A percentile compares a stretch with the other conserved stretches of the same genome.
These are phyloP conservation scores for Magnaporthales sp. DNA, from an alignment of 2,329 filamentous ascomycete species.

Conservation along the genomic window DNA sequence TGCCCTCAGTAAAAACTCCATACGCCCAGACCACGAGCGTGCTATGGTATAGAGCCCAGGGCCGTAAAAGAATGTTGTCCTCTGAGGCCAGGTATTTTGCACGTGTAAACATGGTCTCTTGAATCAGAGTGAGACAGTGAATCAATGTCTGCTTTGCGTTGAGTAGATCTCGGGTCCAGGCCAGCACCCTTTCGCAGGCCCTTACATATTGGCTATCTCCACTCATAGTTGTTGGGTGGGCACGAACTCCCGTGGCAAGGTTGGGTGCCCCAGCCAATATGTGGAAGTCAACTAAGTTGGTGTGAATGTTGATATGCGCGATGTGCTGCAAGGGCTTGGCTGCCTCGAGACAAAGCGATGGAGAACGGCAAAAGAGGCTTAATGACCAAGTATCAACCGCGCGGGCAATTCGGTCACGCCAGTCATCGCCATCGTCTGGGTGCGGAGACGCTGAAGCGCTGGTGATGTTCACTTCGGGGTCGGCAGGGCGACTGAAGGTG, in stretches of 20 bases:
- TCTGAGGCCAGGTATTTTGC: background rate
- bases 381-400: background rate
- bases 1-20: constrained; percentile 2
- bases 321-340: background rate
- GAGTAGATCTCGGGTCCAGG: background rate
- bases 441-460: background rate
- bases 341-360: background rate
- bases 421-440: background rate
- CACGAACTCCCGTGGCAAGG: background rate
- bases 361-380: background rate
- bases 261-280: background rate
- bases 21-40: constrained; percentile 8
- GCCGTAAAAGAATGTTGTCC: constrained; percentile 3
- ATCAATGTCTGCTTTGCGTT: constrained; percentile 2
- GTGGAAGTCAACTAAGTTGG: background rate
- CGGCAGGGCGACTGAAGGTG: background rate
- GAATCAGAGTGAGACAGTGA: constrained; percentile 3
- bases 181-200: background rate
- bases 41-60: constrained; percentile 2
- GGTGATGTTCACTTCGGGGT: background rate
- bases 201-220: background rate
- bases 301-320: background rate
- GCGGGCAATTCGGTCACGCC: background rate
- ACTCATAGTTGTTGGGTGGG: background rate
- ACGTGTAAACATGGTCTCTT: constrained; percentile 5